These are phyloP conservation scores for Fusarium sp. DNA, from an alignment of 2,329 filamentous ascomycete species.

Conservation along the genomic window DNA sequence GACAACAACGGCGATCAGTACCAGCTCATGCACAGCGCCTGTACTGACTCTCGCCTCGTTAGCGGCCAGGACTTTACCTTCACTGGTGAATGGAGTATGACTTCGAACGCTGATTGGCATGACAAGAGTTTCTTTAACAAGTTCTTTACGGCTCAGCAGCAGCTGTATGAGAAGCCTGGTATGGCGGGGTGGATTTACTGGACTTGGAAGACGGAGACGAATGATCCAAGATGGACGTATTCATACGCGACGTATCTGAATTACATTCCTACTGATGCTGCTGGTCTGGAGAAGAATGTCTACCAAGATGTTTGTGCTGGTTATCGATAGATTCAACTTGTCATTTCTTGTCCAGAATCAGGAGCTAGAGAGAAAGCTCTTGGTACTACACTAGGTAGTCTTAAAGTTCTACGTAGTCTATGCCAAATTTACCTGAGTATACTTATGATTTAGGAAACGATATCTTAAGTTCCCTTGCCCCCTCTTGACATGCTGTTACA, in stretches of 20 bases:
- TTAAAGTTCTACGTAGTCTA: not conserved
- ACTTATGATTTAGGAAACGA: not conserved
- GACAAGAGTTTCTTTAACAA: constrained; percentile 24
- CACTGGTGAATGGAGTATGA: constrained; percentile 36
- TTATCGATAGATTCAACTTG: not conserved
- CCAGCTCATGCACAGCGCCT: constrained; percentile 27
- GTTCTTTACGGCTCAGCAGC: constrained; percentile 31
- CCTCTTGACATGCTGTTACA: not conserved
- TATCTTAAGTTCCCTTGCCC: not conserved
- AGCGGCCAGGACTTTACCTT: constrained; percentile 19
- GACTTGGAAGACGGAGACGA: constrained; percentile 31
- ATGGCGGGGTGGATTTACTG: constrained; percentile 32
- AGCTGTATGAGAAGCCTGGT: constrained; percentile 27
- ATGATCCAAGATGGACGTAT: constrained; percentile 31
- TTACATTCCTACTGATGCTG: constrained; percentile 29
- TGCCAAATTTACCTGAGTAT: not conserved
- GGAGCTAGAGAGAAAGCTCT: not conserved
- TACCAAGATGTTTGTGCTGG: constrained; percentile 22
- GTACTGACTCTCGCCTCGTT: constrained; percentile 14
- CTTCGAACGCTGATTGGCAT: constrained; percentile 14
- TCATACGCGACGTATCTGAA: constrained; percentile 20
- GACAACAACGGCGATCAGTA: not conserved
- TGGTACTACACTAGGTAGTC: not conserved
- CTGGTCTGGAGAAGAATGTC: constrained; percentile 25
- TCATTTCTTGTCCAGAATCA: not conserved